These are phyloP conservation scores for Nothophaeocryptopus gaeumannii DNA, from an alignment of 2,329 filamentous ascomycete genomes.

Conservation along the genomic window DNA sequence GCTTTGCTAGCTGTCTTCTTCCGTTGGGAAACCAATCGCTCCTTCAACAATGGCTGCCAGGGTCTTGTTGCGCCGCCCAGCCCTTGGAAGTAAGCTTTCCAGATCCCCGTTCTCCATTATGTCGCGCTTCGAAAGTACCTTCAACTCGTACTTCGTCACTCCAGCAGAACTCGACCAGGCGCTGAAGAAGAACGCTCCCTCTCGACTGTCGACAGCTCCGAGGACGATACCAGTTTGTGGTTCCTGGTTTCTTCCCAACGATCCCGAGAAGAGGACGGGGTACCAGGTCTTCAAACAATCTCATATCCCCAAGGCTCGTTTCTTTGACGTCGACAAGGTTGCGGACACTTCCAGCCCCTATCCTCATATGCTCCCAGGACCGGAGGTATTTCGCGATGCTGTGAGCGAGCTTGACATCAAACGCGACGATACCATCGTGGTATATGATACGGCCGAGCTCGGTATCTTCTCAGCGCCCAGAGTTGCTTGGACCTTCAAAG, in stretches of 20 bases:
- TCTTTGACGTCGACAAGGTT: slow-evolving; percentile 93
- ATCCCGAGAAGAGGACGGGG: slow-evolving; percentile 69
- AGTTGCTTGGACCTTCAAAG: slow-evolving; percentile 86
- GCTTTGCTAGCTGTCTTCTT: too few relatives aligned
- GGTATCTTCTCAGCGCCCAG: slow-evolving; percentile 93
- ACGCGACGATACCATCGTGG: slow-evolving; percentile 83
- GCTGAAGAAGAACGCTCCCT: slow-evolving; percentile 76
- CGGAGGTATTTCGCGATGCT: slow-evolving; percentile 76
- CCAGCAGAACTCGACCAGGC: slow-evolving; percentile 79
- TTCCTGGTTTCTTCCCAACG: slow-evolving; percentile 94
- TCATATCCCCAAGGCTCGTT: slow-evolving; percentile 84
- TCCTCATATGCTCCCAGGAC: slow-evolving; percentile 90
- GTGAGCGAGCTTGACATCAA: slow-evolving; percentile 88
- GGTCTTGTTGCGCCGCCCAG: slow-evolving; percentile 9
- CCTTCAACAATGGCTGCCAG: slow-evolving; percentile 7
- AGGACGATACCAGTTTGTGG: slow-evolving; percentile 87
- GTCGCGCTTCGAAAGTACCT: slow-evolving; percentile 40
- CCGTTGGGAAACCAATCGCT: slow-evolving; percentile 1
- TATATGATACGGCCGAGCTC: slow-evolving; percentile 87
- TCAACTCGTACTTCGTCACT: slow-evolving; percentile 82
- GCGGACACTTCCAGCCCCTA: slow-evolving; percentile 86
- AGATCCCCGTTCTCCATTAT: slow-evolving; percentile 24
- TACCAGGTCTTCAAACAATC: slow-evolving; percentile 75
- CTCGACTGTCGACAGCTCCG: slow-evolving; percentile 75
- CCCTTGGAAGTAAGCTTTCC: slow-evolving; percentile 2